Percentiles rank a stretch among this genome's conserved stretches.
These are phyloP conservation scores for Actinomortierella ambigua DNA, from an alignment of 371 early-diverging fungal species.

Conservation along the genomic window DNA sequence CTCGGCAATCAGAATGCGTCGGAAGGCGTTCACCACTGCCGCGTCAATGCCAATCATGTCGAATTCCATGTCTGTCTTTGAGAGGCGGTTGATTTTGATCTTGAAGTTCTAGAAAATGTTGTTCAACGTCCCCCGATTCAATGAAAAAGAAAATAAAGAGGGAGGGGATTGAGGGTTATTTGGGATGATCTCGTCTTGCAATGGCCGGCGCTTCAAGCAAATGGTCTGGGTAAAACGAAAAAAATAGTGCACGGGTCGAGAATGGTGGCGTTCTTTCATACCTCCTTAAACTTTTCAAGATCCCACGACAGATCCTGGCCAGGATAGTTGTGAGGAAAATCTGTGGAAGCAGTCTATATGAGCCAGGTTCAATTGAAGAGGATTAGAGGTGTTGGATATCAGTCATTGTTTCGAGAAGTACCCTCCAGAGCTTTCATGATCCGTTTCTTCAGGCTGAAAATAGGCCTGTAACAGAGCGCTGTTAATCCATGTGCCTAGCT, in stretches of 20 bases:
- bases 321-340: conserved; percentile 69
- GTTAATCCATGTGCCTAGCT: too few species aligned
- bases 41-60: conserved; percentile 95
- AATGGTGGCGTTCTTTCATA: conserved; percentile 22
- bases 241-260: conserved; percentile 1
- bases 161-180: background rate
- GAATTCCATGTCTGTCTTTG: conserved; percentile 86
- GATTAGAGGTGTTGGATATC: too few species aligned
- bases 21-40: conserved; percentile 95
- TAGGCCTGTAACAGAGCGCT: too few species aligned
- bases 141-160: background rate
- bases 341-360: conserved; percentile 65
- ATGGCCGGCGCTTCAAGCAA: background rate
- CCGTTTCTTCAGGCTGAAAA: too few species aligned
- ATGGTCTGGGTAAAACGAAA: conserved; percentile 7
- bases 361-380: too few species aligned
- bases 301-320: conserved; percentile 59
- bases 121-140: background rate
- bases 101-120: conserved; percentile 57
- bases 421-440: too few species aligned
- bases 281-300: conserved; percentile 69
- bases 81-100: conserved; percentile 70
- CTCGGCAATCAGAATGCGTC: conserved; percentile 96
- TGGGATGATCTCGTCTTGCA: background rate
- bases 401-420: too few species aligned